These are phyloP conservation scores for Pittosporum tobira DNA, from an alignment of 129 eudicot genomes.

Conservation along the genomic window DNA sequence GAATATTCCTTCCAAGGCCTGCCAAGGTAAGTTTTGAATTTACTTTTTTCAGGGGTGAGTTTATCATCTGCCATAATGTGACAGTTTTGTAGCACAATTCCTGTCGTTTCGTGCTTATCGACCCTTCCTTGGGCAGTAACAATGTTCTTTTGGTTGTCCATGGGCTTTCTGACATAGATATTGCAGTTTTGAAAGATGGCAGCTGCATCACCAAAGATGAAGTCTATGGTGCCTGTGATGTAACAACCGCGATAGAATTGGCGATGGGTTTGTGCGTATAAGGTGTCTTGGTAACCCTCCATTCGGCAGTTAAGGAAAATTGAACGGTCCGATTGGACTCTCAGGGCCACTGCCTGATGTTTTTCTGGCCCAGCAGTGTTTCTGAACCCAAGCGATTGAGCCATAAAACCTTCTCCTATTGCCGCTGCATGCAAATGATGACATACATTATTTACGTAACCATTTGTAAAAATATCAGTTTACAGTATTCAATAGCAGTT, in stretches of 20 bases:
- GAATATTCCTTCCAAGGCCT: constrained; percentile 72
- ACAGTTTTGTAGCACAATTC: constrained; percentile 59
- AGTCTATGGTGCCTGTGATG: constrained; percentile 57
- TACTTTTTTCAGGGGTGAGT: constrained; percentile 25
- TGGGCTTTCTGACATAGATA: constrained; percentile 46
- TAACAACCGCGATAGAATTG: constrained; percentile 67
- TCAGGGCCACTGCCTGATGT: constrained; percentile 70
- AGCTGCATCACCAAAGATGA: constrained; percentile 78
- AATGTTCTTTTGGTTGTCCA: constrained; percentile 54
- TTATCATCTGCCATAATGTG: constrained; percentile 34
- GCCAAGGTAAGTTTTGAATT: constrained; percentile 50
- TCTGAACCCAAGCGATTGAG: constrained; percentile 49
- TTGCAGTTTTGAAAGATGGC: constrained; percentile 59
- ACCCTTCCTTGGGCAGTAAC: constrained; percentile 64
- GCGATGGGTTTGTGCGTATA: constrained; percentile 62
- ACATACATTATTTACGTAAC: no score
- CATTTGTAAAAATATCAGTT: no score
- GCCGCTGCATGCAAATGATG: constrained; percentile 36
- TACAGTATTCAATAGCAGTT: no score
- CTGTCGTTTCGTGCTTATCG: constrained; percentile 58
- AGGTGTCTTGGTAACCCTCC: constrained; percentile 64
- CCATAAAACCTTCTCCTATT: constrained; percentile 64
- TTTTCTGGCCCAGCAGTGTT: constrained; percentile 87
- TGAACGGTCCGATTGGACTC: constrained; percentile 60
- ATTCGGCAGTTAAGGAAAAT: constrained; percentile 66